Evolutionary conservation across 768 basidiomycete species (phyloP).

Genomic region (Dioszegia hungarica): DNA sequence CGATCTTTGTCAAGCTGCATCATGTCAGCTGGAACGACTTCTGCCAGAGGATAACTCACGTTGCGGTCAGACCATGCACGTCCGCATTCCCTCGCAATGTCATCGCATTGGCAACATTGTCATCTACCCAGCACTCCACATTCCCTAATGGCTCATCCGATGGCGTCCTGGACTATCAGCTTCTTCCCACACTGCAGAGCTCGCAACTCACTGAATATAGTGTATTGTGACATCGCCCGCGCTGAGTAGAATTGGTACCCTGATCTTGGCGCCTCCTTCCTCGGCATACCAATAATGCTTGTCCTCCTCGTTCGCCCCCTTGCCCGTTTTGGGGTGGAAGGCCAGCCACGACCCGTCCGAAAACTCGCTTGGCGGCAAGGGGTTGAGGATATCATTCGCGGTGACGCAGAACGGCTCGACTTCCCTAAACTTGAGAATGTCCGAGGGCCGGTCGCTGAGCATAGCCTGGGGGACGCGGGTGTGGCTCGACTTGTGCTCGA

Average conservation of each 20-base stretch:
- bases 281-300: slow-evolving; percentile 87
- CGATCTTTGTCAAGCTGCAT: slow-evolving; percentile 75
- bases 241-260: slow-evolving; percentile 74
- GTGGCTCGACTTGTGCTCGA: slow-evolving; percentile 49
- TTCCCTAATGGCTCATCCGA: slow-evolving; percentile 30
- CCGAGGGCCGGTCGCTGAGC: slow-evolving; percentile 58
- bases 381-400: slow-evolving; percentile 96
- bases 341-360: slow-evolving; percentile 78
- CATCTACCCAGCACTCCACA: slow-evolving; percentile 44
- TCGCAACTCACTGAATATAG: slow-evolving; percentile 59
- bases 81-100: slow-evolving; percentile 72
- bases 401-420: slow-evolving; percentile 85
- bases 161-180: slow-evolving; percentile 57
- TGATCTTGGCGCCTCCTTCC: slow-evolving; percentile 69
- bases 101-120: slow-evolving; percentile 69
- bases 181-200: slow-evolving; percentile 56
- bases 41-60: slow-evolving; percentile 54
- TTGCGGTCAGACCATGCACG: slow-evolving; percentile 58
- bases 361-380: slow-evolving; percentile 85
- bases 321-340: slow-evolving; percentile 59
- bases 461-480: slow-evolving; percentile 66
- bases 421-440: slow-evolving; percentile 64
- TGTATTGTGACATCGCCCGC: slow-evolving; percentile 92
- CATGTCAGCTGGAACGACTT: not conserved
- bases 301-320: slow-evolving; percentile 54